Evolutionary conservation across 345 rosid genomes (phyloP), one percentile per base, ranked within the genome.

Genomic region (Citrus trifoliata): DNA sequence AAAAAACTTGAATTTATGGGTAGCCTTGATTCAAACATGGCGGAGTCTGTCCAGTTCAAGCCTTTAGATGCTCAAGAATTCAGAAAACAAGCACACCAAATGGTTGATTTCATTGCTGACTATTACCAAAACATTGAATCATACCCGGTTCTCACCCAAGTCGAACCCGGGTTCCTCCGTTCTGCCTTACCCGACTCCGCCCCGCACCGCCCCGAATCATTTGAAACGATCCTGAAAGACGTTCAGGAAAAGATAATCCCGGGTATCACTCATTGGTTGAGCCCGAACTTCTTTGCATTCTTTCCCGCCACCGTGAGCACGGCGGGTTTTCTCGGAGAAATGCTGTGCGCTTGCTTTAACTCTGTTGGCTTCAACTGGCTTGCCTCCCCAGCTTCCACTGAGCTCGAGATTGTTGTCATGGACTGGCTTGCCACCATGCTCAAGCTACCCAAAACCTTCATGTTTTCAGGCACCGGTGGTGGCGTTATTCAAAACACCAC

Each of bases 101-200:
- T 88, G 89, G 88, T 88, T 4, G 89, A 88, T 53, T 88, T 88
- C 75, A 84, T 84, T 67, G 89, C 91, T 16, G 85, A 86, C 51
- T 86, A 88, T 81, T 88, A 86, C 76, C 46, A 83, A 55, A 65
- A 68, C 24, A 73, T 86, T 27, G 91, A 86, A 72, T 40, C 73
- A 32, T 82, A 76, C 76, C 89, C 89, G 10, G 91, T 88, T 80
- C 86, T 86, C 76, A 82, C 85, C 75, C 88, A 82, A 78, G 91
- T 79, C 72, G 76, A 67, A 35, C 86, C 84, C 0, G 88, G 84
- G 6, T 72, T 82, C 37, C 85, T 85, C 74, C 71, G 58, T 0
- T 18, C 70, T 33, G 55, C 64, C 67, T 79, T 82, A 32, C 88
- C 86, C 4, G 66, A 82, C 32, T 19, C 82, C 0, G 66, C 85